A percentile compares a stretch with the other conserved stretches of the same genome.
Evolutionary conservation across 257 asterid genomes (phyloP).

Genomic region (Solanum etuberosum): DNA sequence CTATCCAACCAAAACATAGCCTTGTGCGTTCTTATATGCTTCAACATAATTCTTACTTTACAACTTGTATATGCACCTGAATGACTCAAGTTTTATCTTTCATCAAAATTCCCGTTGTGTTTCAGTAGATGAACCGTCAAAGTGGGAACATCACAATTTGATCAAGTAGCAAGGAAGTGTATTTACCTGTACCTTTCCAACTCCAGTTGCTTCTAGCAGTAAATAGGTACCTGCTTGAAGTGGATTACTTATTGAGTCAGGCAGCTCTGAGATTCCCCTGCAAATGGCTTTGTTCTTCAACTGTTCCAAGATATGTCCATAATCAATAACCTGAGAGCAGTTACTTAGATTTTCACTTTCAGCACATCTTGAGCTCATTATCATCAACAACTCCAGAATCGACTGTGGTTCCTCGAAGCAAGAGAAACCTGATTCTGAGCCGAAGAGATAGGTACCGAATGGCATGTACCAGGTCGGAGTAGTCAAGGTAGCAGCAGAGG

Average conservation of each 20-base stretch:
- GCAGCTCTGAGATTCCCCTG: conserved; percentile 2
- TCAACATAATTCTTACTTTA: not conserved
- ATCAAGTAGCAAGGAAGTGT: not conserved
- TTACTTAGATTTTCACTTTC: not conserved
- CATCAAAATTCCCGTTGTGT: not conserved
- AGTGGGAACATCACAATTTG: not conserved
- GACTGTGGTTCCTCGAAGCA: conserved; percentile 17
- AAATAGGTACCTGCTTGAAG: conserved; percentile 14
- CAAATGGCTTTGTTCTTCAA: conserved; percentile 4
- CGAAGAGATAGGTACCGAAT: conserved; percentile 11
- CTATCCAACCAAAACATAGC: not conserved
- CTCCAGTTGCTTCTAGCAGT: conserved; percentile 12
- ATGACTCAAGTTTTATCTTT: not conserved
- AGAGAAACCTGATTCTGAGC: conserved; percentile 14
- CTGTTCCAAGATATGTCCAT: conserved; percentile 2
- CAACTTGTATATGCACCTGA: not conserved
- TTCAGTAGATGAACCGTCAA: not conserved
- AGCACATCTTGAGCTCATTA: not conserved
- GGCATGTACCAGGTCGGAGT: conserved; percentile 2
- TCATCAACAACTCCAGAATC: conserved; percentile 3
- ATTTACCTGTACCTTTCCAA: conserved; percentile 3
- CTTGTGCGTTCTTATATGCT: not conserved
- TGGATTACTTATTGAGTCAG: not conserved
- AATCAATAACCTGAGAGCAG: conserved; percentile 1
- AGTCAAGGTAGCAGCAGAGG: not conserved